Conservation (phyloP, 495 filamentous ascomycete species). For the Penicillium odoratum region DNA sequence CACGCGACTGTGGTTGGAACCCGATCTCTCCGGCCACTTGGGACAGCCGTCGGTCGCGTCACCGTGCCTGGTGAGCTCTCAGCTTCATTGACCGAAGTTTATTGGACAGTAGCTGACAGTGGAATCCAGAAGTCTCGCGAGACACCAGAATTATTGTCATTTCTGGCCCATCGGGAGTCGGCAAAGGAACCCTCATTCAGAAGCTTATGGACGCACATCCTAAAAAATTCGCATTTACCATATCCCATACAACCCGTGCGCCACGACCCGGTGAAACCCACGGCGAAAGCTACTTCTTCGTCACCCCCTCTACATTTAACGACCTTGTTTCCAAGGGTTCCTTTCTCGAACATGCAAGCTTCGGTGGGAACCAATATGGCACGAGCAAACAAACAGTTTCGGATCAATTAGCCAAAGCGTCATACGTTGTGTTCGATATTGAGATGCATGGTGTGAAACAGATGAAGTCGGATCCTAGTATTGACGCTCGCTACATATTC, state of each 20-base stretch:
- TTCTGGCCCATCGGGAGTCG: slow-evolving; percentile 82
- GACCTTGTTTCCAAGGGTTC: slow-evolving; percentile 60
- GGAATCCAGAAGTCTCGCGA: background rate
- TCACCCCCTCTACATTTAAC: slow-evolving; percentile 61
- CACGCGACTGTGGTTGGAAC: background rate
- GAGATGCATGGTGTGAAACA: slow-evolving; percentile 81
- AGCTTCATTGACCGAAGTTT: background rate
- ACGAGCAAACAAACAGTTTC: slow-evolving; percentile 72
- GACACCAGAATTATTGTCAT: slow-evolving; percentile 50
- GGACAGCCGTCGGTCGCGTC: background rate
- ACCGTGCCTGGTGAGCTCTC: background rate
- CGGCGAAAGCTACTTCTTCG: slow-evolving; percentile 76
- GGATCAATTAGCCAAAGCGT: slow-evolving; percentile 62
- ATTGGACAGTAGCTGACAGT: background rate
- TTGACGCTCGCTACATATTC: slow-evolving; percentile 77
- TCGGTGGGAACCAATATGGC: slow-evolving; percentile 78
- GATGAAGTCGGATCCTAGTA: slow-evolving; percentile 59
- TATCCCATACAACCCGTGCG: slow-evolving; percentile 67
- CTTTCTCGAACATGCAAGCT: slow-evolving; percentile 79
- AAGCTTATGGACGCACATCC: slow-evolving; percentile 64
- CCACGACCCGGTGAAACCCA: slow-evolving; percentile 70
- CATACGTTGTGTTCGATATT: slow-evolving; percentile 58
- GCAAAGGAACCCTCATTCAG: slow-evolving; percentile 80
- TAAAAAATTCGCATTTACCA: slow-evolving; percentile 69
- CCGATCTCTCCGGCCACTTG: background rate